Base-by-base conservation (phyloP, 2,329 filamentous ascomycete genomes). In the Aspergillus sp. region DNA sequence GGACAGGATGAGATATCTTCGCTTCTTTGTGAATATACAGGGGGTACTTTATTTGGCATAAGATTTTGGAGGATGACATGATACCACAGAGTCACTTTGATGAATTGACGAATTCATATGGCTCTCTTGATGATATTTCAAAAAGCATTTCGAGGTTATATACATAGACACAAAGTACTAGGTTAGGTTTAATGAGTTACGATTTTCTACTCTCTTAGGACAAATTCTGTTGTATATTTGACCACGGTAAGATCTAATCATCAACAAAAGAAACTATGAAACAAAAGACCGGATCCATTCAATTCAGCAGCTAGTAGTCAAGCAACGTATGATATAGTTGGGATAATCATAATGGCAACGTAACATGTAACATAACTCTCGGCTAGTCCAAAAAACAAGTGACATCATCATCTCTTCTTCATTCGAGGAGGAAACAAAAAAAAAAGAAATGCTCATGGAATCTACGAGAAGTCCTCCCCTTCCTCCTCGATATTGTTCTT, bases 401-500 rank as follows among this genome's bases (percentile, higher is more conserved):
- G 27, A 33, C 29, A 47, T 27, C 27, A 19, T 19, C 19, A 37
- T 28, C 33, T 11, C 33, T 19, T 34, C 33, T 34, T 34, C 33
- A 34, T 34, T 34, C 33, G 39, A 46, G 19, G 19, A 19, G 40
- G 30, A 53, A 52, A 50, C 44, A 9, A 42, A 47, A 50, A 12
- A 33, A 39, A 43, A 49, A 44, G 43, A 27, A 33, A 19, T 30
- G 36, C 36, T 28, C 6, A 19, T 11, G n/a, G 7, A 48, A 37
- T 58, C 62, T 68, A 86, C 49, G 83, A 83, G 58, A 86, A 86
- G 58, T 86, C 83, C 52, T 86, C 83, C 33, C 74, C 80, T 51
- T 76, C 73, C 61, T 82, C 77, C 70, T 91, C 85, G 57, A 95
- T 94, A 42, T 76, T 76, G 58, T 84, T 83, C 83, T 96, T 96